Evolutionary conservation across 73 alveolate species (phyloP), one percentile per base, ranked within the genome.

Genomic region (Tetrahymena borealis): DNA sequence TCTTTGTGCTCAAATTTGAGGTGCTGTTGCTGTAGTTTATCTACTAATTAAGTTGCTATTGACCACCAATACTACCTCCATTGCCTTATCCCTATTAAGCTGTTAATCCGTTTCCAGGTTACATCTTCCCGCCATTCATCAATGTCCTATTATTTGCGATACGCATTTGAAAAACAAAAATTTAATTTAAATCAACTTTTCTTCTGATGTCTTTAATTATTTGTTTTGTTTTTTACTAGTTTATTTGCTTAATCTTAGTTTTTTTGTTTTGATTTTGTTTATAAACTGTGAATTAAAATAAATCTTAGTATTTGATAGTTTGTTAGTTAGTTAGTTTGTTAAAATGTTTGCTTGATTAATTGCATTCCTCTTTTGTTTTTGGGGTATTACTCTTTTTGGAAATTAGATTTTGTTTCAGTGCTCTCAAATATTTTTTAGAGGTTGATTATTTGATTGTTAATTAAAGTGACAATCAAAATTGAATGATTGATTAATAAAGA

Each of bases 91-190:
- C n/a, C n/a, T n/a, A n/a, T n/a, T n/a, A 24, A 15, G 28, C 85
- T 60, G 28, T 60, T 15, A 60, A 35, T n/a, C 85, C 85, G 85
- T 60, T 60, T 10, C 85, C 85, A 60, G n/a, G n/a, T 60, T 60
- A 35, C 85, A 60, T 60, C 85, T 60, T 60, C 85, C 85, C 85
- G 85, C 85, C 85, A 60, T 60, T 60, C 85, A 60, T 60, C 28
- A 60, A 60, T 32, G 85, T 60, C 85, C 85, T 60, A 60, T 60
- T 60, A 35, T 60, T 60, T 60, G 85, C 28, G 38, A 60, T 60
- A n/a, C n/a, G 85, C 85, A 60, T 60, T 60, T 60, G 85, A 60
- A 60, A 60, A 60, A 60, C 28, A 35, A 60, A 60, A 60, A 60
- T 60, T 60, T 32, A 60, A 60, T 60, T 60, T 60, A 60, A 60